Conservation (phyloP, 2,329 filamentous ascomycete species). For the Fusarium foetens region DNA sequence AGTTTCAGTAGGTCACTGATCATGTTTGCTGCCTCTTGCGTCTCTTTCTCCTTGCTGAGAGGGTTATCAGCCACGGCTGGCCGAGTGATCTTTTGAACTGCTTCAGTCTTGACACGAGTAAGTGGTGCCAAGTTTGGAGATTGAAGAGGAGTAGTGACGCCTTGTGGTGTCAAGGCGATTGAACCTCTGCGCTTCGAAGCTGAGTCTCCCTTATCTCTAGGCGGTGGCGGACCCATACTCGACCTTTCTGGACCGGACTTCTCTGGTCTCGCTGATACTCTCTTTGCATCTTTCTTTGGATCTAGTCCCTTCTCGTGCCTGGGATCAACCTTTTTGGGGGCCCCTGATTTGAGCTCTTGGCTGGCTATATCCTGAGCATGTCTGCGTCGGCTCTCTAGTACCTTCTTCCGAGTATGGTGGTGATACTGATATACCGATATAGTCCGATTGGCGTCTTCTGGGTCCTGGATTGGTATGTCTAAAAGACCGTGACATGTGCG, state of each 20-base stretch:
- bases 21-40: neutral
- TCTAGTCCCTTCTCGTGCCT: neutral
- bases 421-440: neutral
- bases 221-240: neutral
- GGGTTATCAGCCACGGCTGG: fast-evolving
- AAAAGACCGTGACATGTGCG: neutral
- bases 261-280: neutral
- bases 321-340: neutral
- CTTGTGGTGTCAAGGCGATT: neutral
- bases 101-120: neutral
- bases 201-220: too few species aligned
- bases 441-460: neutral
- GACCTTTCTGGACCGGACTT: neutral
- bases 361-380: neutral
- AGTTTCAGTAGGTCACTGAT: neutral
- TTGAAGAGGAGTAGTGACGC: neutral
- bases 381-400: neutral
- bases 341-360: neutral
- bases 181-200: neutral
- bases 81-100: neutral
- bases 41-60: neutral
- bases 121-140: neutral
- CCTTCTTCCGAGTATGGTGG: neutral
- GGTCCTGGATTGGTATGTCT: neutral
- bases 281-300: neutral